Conservation (phyloP, 768 basidiomycete species). For the Trichaptum fuscoviolaceum region DNA sequence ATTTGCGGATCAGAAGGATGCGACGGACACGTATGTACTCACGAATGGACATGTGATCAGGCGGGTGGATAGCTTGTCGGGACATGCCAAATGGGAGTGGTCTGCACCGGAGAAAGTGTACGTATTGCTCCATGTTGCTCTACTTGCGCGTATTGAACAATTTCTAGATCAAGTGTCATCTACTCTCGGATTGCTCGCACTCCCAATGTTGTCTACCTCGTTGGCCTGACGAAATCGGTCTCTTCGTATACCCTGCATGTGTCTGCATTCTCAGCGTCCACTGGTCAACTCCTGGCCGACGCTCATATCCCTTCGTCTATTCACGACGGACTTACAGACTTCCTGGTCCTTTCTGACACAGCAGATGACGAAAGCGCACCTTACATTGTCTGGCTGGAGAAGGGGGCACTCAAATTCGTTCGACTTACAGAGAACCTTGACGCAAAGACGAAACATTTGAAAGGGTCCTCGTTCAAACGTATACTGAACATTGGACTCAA, state of each 20-base stretch:
- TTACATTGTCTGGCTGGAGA: conserved; percentile 46
- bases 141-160: not conserved
- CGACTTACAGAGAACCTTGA: conserved; percentile 47
- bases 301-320: conserved; percentile 52
- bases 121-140: conserved; percentile 18
- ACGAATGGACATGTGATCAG: conserved; percentile 58
- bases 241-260: conserved; percentile 62
- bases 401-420: conserved; percentile 44
- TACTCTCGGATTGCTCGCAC: conserved; percentile 59
- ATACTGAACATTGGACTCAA: conserved; percentile 60
- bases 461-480: conserved; percentile 39
- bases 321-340: conserved; percentile 27
- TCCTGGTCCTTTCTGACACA: conserved; percentile 29
- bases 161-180: conserved; percentile 52
- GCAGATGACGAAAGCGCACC: conserved; percentile 19
- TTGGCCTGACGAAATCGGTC: conserved; percentile 48
- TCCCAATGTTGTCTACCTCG: conserved; percentile 46
- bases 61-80: conserved; percentile 43
- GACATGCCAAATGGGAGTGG: conserved; percentile 67
- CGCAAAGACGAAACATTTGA: conserved; percentile 38
- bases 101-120: conserved; percentile 63
- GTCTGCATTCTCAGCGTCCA: conserved; percentile 49
- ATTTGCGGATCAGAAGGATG: conserved; percentile 31
- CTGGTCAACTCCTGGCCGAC: conserved; percentile 45
- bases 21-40: conserved; percentile 40